Evolutionary conservation across 352 stramenopile species (phyloP).

Genomic region (Pythium chondricola): DNA sequence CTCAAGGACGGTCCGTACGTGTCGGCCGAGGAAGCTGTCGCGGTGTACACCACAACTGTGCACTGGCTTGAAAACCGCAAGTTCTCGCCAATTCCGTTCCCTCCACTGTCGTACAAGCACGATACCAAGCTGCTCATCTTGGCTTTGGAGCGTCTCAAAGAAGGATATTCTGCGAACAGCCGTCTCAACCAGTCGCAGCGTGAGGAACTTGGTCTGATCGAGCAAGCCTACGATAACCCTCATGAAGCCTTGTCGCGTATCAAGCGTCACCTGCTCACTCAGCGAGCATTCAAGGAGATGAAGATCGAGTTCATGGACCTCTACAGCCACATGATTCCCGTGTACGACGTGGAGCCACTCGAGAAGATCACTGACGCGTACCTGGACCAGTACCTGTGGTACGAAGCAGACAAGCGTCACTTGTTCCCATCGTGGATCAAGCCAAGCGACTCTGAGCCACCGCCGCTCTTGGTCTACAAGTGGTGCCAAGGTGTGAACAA

Average conservation of each 20-base stretch:
- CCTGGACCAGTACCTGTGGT: slow-evolving; percentile 99
- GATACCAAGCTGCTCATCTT: slow-evolving; percentile 99
- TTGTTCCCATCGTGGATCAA: slow-evolving; percentile 99
- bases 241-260: slow-evolving; percentile 97
- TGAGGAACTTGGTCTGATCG: slow-evolving; percentile 98
- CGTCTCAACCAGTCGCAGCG: slow-evolving; percentile 96
- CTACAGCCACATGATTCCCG: slow-evolving; percentile 97
- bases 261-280: slow-evolving; percentile 98
- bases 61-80: slow-evolving; percentile 99
- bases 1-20: slow-evolving; percentile 99
- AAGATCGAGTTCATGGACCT: slow-evolving; percentile 99
- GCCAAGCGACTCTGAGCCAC: slow-evolving; percentile 97
- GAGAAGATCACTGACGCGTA: slow-evolving; percentile 99
- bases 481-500: slow-evolving; percentile 99
- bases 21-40: slow-evolving; percentile 98
- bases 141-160: slow-evolving; percentile 98
- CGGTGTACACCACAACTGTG: slow-evolving; percentile 99
- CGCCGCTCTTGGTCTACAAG: slow-evolving; percentile 99
- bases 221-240: slow-evolving; percentile 99
- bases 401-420: slow-evolving; percentile 99
- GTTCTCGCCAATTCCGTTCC: slow-evolving; percentile 99
- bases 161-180: slow-evolving; percentile 97
- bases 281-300: slow-evolving; percentile 99
- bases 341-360: slow-evolving; percentile 99
- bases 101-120: slow-evolving; percentile 99